Evolutionary conservation across 1,139 yeast genomes (phyloP), one percentile per base, ranked within the genome.

Genomic region (Blastobotrys indianensis): DNA sequence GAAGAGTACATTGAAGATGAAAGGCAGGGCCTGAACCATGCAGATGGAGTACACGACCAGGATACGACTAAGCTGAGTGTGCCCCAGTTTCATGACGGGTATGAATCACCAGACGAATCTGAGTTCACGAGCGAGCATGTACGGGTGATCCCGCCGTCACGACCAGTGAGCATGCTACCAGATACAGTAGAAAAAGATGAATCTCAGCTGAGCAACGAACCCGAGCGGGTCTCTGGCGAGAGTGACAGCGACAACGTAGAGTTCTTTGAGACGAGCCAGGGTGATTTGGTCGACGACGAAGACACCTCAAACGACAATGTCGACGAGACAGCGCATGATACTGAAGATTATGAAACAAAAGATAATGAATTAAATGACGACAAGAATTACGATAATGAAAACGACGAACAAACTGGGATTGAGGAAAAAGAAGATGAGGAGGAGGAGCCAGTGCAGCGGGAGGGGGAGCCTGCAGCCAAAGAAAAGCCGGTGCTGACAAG

Each of bases 111-210:
- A 4, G 36, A 35, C 36, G 45, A 35, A 10, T 12, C 23, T 13
- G 36, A 35, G 36, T 36, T 41, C 23, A 17, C 13, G 5, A 37
- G 45, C 31, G 45, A 30, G 20, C 31, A 32, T 7, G 36, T 41
- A 10, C 29, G 37, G 17, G 45, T 41, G 11, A 41, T 41, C 31
- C 45, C 45, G 8, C 45, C 45, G 8, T 32, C 45, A 4, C 20
- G 45, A 11, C 45, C 45, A 9, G 39, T 34, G 17, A 33, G 39
- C 25, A 41, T 41, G 45, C 28, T 41, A 7, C 37, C 11, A 28
- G 8, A n/a, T 4, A 25, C 11, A 2, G 39, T 23, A 2, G 39
- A 34, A 9, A 20, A 20, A 7, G 7, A 20, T 7, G 25, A 20
- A 20, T 20, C 25, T 20, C 25, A 20, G 7, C 25, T 20, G 7